Evolutionary conservation across 768 basidiomycete species (phyloP).

Genomic region (Lentinula raphanica): DNA sequence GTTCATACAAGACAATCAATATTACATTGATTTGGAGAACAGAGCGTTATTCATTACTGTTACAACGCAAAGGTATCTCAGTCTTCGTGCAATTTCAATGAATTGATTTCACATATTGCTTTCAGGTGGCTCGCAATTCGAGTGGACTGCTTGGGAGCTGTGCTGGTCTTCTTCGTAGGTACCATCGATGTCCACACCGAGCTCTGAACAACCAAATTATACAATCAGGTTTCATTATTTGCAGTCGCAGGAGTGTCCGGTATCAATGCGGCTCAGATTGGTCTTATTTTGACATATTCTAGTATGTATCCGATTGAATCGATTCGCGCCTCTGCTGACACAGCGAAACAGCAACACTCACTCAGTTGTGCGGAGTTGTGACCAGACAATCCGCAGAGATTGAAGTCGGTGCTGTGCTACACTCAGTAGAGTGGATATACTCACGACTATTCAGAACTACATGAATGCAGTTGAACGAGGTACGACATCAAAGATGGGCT

Average conservation of each 20-base stretch:
- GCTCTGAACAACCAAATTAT: background rate
- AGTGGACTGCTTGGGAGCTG: constrained; percentile 62
- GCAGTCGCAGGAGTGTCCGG: constrained; percentile 49
- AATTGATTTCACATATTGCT: background rate
- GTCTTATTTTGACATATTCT: constrained; percentile 65
- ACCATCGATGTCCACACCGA: background rate
- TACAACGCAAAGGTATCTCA: constrained; percentile 54
- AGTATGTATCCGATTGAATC: constrained; percentile 25
- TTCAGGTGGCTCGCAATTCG: constrained; percentile 65
- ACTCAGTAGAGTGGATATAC: background rate
- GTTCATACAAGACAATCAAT: constrained; percentile 61
- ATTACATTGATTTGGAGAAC: constrained; percentile 69
- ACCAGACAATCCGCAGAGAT: constrained; percentile 62
- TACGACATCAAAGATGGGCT: constrained; percentile 12
- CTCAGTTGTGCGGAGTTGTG: constrained; percentile 51
- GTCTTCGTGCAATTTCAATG: background rate
- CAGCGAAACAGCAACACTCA: constrained; percentile 34
- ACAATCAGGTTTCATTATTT: constrained; percentile 55
- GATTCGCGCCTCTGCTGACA: background rate
- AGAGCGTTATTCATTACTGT: constrained; percentile 62
- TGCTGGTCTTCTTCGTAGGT: constrained; percentile 47
- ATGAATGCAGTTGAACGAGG: constrained; percentile 64
- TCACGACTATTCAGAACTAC: constrained; percentile 37
- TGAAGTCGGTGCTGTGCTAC: constrained; percentile 32
- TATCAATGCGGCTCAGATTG: constrained; percentile 64